Evolutionary conservation across 23 red algal species (phyloP).

Genomic region (Gracilaria gracilis): DNA sequence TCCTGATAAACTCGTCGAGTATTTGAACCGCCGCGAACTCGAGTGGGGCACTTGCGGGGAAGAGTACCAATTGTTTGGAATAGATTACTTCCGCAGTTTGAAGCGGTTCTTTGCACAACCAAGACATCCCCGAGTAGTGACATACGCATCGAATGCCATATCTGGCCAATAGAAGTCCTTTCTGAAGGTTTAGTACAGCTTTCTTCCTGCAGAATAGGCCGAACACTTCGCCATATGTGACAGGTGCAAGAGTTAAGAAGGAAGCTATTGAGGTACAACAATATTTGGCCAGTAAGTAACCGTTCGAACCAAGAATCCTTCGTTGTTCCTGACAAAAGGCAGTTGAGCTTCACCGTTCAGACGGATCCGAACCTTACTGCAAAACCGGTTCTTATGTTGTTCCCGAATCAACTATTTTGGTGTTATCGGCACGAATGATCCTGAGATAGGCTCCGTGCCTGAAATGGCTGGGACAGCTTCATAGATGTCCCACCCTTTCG

Average conservation of each 20-base stretch:
- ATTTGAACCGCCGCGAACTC: not conserved
- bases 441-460: not conserved
- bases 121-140: not conserved
- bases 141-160: slow-evolving; percentile 22
- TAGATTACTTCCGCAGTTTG: slow-evolving; percentile 26
- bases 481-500: not conserved
- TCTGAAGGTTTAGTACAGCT: not conserved
- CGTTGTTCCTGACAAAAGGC: not conserved
- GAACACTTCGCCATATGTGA: slow-evolving; percentile 1
- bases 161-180: slow-evolving; percentile 44
- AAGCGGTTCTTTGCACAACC: not conserved
- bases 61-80: not conserved
- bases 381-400: slow-evolving; percentile 19
- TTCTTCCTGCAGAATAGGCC: slow-evolving; percentile 1
- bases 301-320: not conserved
- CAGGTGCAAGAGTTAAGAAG: not conserved
- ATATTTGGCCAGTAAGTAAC: not conserved
- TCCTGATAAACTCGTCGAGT: not conserved
- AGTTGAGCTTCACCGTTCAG: not conserved
- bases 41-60: not conserved
- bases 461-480: not conserved
- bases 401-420: slow-evolving; percentile 23
- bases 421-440: slow-evolving; percentile 10
- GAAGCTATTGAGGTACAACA: slow-evolving; percentile 23
- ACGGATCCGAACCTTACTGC: not conserved